Evolutionary conservation across 2,329 filamentous ascomycete species (phyloP), one percentile per base, ranked within the genome.

Genomic region (Aspergillus alliaceus): DNA sequence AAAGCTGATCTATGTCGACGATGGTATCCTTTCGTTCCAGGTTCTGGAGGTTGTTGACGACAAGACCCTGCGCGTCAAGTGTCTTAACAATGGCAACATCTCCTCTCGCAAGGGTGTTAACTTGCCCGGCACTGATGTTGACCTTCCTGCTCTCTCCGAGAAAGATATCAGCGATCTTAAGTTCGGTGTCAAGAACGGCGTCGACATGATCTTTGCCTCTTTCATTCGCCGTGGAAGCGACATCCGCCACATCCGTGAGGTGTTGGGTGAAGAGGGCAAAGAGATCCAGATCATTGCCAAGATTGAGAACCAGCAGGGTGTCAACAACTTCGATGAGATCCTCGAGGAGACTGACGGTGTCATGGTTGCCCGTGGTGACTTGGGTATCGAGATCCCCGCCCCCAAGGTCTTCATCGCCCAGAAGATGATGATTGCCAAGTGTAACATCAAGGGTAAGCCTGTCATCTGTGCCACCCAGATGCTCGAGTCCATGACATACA

Each of bases 381-480:
- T 96, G 64, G 95, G 95, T 83, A 99, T 99, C 70, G 95, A 99
- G 82, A 99, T 99, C 70, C 93, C 95, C 50, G 93, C 95, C 60
- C 91, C 93, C 64, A 95, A 99, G 84, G 95, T 99, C 66, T 99
- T 99, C 80, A 91, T 96, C 68, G 95, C 95, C 56, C 95, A 99
- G 85, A 99, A 99, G 90, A 99, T 99, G 91, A 93, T 99, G 86
- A 99, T 99, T 79, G 93, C 95, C 80, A 98, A 98, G 88, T 99
- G 95, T 87, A 99, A 99, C 84, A 88, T 97, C 74, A 93, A 92
- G 68, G 95, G 95, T 79, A 99, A 99, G 86, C 95, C 95, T 67
- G 93, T 93, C 77, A 97, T 99, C 77, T 98, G 93, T 80, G 95
- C 95, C 59, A 99, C 95, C 39, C 95, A 99, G 84, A 99, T 99